A percentile compares a stretch with the other conserved stretches of the same genome.
Conservation (phyloP, 2,329 filamentous ascomycete genomes). For the Hypoxylon sp. region DNA sequence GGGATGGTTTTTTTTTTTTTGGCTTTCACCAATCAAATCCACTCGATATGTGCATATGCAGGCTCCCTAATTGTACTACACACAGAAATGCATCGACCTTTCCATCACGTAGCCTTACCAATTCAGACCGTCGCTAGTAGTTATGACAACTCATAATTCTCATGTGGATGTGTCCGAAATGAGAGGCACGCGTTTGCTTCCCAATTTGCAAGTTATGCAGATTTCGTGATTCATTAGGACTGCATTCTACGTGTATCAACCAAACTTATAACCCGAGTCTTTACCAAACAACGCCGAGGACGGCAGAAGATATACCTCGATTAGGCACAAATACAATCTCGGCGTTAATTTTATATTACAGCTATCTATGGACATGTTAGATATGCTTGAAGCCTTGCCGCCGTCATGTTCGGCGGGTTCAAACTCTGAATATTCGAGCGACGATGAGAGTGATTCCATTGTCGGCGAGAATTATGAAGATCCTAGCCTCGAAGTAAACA, state of each 20-base stretch:
- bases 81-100: constrained; percentile 3
- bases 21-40: constrained; percentile 18
- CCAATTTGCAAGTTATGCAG: constrained; percentile 1
- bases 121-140: background rate
- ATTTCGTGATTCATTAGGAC: background rate
- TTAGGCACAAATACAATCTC: background rate
- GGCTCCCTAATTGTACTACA: constrained; percentile 6
- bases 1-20: background rate
- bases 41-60: constrained; percentile 35
- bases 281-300: constrained; percentile 3
- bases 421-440: constrained; percentile 20
- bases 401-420: constrained; percentile 22
- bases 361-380: constrained; percentile 9
- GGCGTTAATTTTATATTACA: background rate
- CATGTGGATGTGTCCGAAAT: background rate
- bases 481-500: constrained; percentile 3
- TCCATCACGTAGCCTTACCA: constrained; percentile 10
- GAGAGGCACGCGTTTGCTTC: background rate
- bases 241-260: background rate
- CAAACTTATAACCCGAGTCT: constrained; percentile 5
- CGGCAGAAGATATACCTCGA: background rate
- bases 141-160: constrained; percentile 8
- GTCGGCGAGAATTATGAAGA: constrained; percentile 13
- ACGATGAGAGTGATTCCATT: constrained; percentile 12
- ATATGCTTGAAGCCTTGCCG: constrained; percentile 7